Evolutionary conservation across 441 rosid genomes (phyloP), one percentile per base, ranked within the genome.

Genomic region (Gossypium schwendimanii): DNA sequence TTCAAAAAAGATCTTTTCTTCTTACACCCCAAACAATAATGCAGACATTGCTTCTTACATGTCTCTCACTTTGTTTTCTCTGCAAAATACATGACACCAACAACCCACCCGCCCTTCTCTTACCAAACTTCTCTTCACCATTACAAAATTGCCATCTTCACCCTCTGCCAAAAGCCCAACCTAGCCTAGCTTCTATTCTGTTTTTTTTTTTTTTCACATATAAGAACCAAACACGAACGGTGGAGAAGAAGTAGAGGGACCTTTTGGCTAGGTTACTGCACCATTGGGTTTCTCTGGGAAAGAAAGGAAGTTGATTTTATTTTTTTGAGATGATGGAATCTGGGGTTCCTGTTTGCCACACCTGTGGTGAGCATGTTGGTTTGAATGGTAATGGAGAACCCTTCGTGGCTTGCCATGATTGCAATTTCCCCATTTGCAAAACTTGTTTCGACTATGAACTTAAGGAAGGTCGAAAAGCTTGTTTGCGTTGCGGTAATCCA

Each of bases 321-420:
- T 50, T 50, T 1, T 55, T 33, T 12, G 80, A 69, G 76, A 94
- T 91, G 98, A 91, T 94, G 96, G 90, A 88, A 77, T 77, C 96
- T 0, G 94, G 84, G 75, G 82, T 75, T 73, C 96, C 93, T 4
- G 57, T 85, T 12, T 92, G 99, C 86, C 88, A 83, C 79, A 87
- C 90, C 73, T 94, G 99, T 63, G 96, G 97, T 21, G 94, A 88
- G 78, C 86, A 81, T 18, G 87, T 94, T 15, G 93, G 94, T 55
- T 4, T 78, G 4, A 81, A 78, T 74, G 76, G 86, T 7, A 88
- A 88, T 60, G 94, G 97, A 0, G 93, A 87, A 70, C 26, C 76
- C 21, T 92, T 91, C 71, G 87, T 87, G 23, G 90, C 89, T 76
- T 94, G 97, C 76, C 92, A 84, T 55, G 92, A 92, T 69, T 92